Evolutionary conservation across 805 yeast species (phyloP).

Genomic region (Kurtzmaniella cleridarum): DNA sequence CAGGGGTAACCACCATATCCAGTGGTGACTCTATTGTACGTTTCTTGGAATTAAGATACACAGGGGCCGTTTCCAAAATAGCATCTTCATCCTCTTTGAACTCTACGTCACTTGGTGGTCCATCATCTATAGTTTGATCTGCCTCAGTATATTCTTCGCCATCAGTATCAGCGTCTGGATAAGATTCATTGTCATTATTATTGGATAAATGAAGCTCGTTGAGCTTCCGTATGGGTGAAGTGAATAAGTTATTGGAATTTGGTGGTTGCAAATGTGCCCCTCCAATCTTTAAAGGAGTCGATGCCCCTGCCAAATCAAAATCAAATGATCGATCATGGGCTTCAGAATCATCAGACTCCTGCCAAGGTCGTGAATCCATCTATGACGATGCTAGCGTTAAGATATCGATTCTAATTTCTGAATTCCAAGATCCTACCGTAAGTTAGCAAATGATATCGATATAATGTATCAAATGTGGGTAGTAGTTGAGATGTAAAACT

Average conservation of each 20-base stretch:
- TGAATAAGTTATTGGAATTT: slow-evolving; percentile 11
- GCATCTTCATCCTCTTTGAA: slow-evolving; percentile 6
- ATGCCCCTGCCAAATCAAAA: slow-evolving; percentile 15
- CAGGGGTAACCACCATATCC: slow-evolving; percentile 22
- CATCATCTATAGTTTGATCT: slow-evolving; percentile 4
- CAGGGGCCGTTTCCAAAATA: slow-evolving; percentile 10
- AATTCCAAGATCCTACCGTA: no score
- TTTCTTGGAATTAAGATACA: slow-evolving; percentile 19
- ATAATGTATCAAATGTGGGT: no score
- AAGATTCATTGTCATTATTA: not conserved
- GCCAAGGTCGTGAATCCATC: not conserved
- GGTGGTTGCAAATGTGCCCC: slow-evolving; percentile 2
- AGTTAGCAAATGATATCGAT: no score
- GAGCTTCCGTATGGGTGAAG: slow-evolving; percentile 33
- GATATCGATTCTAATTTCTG: no score
- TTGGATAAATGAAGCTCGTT: slow-evolving; percentile 24
- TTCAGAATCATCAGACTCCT: slow-evolving; percentile 1
- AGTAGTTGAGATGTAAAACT: no score
- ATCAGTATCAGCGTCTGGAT: not conserved
- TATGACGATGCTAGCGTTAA: no score
- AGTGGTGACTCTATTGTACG: slow-evolving; percentile 21
- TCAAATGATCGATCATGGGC: slow-evolving; percentile 6
- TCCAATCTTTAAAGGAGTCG: slow-evolving; percentile 16
- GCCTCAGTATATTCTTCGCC: slow-evolving; percentile 3
- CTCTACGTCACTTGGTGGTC: slow-evolving; percentile 14